Evolutionary conservation across 805 yeast genomes (phyloP), one percentile per base, ranked within the genome.

Genomic region (Wickerhamomyces canadensis): DNA sequence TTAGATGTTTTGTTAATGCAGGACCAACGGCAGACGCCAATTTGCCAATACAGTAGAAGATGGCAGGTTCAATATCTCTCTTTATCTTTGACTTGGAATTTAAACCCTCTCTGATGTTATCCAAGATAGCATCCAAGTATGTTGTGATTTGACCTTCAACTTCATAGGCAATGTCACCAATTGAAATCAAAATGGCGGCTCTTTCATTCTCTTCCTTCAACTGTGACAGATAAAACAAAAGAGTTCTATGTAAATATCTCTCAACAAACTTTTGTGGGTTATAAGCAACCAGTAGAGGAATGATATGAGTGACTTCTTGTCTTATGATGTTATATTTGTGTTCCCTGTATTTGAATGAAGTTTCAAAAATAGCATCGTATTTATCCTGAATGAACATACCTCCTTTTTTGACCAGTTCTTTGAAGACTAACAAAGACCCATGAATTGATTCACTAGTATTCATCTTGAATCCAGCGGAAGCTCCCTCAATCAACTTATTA

Each of bases 21-120:
- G 96, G 94, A 0, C 97, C 97, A 13, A 91, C 86, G 0, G 98
- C 91, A 19, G 73, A 72, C 0, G 96, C 89, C 26, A 93, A 63
- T 60, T 86, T 84, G 0, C 94, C 86, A 31, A 91, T 71, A 56
- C 98, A 93, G 49, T 84, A 85, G 52, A 89, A 91, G 16, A 91
- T 76, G 1, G 95, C 88, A 0, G 85, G 82, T 47, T 86, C 95
- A 31, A 83, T 78, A 34, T 83, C 88, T 52, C 78, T 81, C 41
- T 89, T 70, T 3, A 69, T 59, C 44, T 78, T 76, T 14, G 61
- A 60, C 38, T 61, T 65, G 1, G 63, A 48, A 23, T 75, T 68
- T 19, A 91, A 65, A 0, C 93, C 89, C 40, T 88, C 96, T 51
- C 88, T 69, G 16, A 89, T 76, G 46, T 80, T 85, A 36, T 82